These are phyloP conservation scores for Neurospora pannonica DNA, from an alignment of 495 filamentous ascomycete genomes.

Conservation along the genomic window DNA sequence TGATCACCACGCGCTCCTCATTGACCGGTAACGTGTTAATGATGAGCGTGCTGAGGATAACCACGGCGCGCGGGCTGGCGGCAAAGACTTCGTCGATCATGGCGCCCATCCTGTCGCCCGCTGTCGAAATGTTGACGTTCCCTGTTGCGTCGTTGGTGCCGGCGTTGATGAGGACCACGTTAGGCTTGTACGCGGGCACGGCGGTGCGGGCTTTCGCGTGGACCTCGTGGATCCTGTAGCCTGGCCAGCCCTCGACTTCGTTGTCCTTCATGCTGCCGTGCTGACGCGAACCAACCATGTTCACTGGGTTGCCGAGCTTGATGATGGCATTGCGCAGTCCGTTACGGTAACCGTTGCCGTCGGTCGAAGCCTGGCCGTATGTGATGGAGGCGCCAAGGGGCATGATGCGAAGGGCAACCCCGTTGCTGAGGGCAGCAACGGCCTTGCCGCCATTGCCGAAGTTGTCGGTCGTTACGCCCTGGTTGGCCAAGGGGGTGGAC, in stretches of 20 bases:
- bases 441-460: conserved; percentile 5
- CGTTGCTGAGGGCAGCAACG: conserved; percentile 9
- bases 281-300: conserved; percentile 41
- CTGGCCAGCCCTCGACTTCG: conserved; percentile 43
- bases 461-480: conserved; percentile 16
- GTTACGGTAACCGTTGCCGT: conserved; percentile 30
- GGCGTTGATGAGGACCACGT: conserved; percentile 38
- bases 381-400: conserved; percentile 51
- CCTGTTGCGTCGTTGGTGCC: conserved; percentile 41
- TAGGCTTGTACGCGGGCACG: conserved; percentile 30
- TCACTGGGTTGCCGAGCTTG: conserved; percentile 25
- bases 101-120: conserved; percentile 24
- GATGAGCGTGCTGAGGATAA: conserved; percentile 42
- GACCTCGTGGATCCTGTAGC: conserved; percentile 38
- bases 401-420: conserved; percentile 36
- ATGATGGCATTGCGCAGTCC: conserved; percentile 19
- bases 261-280: conserved; percentile 43
- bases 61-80: conserved; percentile 31
- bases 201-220: conserved; percentile 20
- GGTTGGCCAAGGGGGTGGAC: conserved; percentile 15
- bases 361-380: conserved; percentile 27
- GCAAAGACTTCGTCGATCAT: conserved; percentile 30
- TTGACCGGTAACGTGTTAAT: conserved; percentile 18
- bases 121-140: conserved; percentile 12
- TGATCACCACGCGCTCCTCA: conserved; percentile 21